These are phyloP conservation scores for Hymenoscyphus fraxineus DNA, from an alignment of 2,329 filamentous ascomycete genomes.

Conservation along the genomic window DNA sequence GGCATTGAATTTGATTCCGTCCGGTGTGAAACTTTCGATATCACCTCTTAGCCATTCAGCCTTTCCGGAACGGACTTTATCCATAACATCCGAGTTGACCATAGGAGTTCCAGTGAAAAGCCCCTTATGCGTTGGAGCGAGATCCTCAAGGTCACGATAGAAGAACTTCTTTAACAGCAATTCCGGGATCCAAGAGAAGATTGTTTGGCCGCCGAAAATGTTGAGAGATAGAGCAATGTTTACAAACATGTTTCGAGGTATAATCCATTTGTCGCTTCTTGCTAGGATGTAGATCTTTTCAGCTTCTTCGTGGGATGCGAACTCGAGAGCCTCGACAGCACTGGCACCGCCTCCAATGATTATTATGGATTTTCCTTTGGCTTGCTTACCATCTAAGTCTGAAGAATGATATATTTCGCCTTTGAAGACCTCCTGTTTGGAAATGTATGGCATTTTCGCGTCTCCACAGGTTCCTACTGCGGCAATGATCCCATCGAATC, in stretches of 20 bases:
- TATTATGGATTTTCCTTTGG: constrained; percentile 69
- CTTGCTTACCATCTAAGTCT: constrained; percentile 67
- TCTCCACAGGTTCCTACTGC: constrained; percentile 79
- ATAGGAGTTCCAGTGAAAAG: constrained; percentile 83
- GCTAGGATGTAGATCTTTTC: constrained; percentile 69
- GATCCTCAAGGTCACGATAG: constrained; percentile 73
- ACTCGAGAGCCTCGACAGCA: constrained; percentile 79
- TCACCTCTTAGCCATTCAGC: constrained; percentile 81
- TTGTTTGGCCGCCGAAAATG: constrained; percentile 72
- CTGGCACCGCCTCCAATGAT: constrained; percentile 78
- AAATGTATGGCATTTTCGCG: constrained; percentile 67
- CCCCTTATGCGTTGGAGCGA: constrained; percentile 66
- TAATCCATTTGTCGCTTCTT: constrained; percentile 82
- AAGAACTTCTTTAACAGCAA: constrained; percentile 71
- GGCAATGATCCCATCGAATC: constrained; percentile 74
- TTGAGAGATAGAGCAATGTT: constrained; percentile 73
- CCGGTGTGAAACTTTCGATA: constrained; percentile 61
- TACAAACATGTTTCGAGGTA: constrained; percentile 72
- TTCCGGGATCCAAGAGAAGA: constrained; percentile 75
- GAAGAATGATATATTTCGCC: constrained; percentile 74
- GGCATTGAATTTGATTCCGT: constrained; percentile 67
- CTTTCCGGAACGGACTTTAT: constrained; percentile 66
- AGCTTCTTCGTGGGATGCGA: constrained; percentile 64
- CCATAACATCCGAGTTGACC: constrained; percentile 79
- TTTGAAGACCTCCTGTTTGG: constrained; percentile 67